Conservation (phyloP, 768 basidiomycete species). For the Tricholoma hemisulphureum region DNA sequence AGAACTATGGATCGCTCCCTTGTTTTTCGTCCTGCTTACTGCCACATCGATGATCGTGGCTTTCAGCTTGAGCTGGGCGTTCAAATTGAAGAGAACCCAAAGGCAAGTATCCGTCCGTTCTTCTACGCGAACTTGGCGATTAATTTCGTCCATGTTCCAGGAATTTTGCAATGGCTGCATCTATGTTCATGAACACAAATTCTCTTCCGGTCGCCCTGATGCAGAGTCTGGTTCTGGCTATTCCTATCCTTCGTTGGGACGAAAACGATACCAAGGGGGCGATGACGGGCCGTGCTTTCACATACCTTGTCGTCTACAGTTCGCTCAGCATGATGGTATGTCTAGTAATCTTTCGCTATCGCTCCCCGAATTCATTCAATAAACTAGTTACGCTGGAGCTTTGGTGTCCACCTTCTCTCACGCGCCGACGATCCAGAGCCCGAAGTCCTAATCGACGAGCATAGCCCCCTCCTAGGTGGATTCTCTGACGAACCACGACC, state of each 20-base stretch:
- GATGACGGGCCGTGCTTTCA: conserved; percentile 89
- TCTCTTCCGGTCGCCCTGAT: conserved; percentile 93
- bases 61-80: conserved; percentile 56
- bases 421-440: conserved; percentile 10
- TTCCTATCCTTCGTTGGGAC: conserved; percentile 81
- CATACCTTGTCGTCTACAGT: conserved; percentile 88
- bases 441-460: neutral
- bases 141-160: conserved; percentile 31
- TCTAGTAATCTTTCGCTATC: neutral
- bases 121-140: neutral
- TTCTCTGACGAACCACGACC: conserved; percentile 2
- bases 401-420: conserved; percentile 18
- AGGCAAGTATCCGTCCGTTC: conserved; percentile 42
- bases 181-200: conserved; percentile 94
- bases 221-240: conserved; percentile 83
- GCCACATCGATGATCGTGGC: conserved; percentile 68
- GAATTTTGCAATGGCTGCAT: conserved; percentile 75
- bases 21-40: conserved; percentile 82
- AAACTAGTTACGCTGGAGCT: conserved; percentile 83
- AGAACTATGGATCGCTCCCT: conserved; percentile 83
- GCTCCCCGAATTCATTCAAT: neutral
- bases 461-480: conserved; percentile 7
- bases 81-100: conserved; percentile 74
- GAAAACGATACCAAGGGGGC: conserved; percentile 76
- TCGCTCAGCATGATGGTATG: conserved; percentile 91